phyloP scores from a whole-genome alignment of 208 protist genomes.

The Leptomonas pyrrhocoris region DNA sequence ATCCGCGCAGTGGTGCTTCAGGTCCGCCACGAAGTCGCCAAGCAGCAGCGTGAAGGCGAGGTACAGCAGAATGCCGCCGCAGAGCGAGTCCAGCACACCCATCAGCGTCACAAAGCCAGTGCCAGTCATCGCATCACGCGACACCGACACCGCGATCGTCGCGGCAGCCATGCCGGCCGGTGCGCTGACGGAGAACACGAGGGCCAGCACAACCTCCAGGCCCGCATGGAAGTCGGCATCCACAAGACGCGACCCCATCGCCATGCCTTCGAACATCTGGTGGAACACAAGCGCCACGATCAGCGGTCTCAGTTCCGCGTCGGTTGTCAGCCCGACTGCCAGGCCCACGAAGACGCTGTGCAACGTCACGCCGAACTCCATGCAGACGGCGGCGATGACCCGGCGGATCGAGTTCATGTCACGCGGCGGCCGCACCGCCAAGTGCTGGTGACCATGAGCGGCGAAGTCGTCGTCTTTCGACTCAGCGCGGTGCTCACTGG shows the following conservation, averaged over 20 bases:
- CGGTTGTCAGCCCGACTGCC: slow-evolving; percentile 47
- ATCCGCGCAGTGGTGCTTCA: slow-evolving; percentile 19
- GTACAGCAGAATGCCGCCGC: slow-evolving; percentile 76
- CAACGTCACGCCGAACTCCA: slow-evolving; percentile 40
- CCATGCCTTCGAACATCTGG: slow-evolving; percentile 77
- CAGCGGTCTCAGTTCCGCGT: slow-evolving; percentile 51
- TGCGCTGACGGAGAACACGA: slow-evolving; percentile 55
- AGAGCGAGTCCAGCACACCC: slow-evolving; percentile 56
- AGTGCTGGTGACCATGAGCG: slow-evolving; percentile 39
- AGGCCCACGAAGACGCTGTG: slow-evolving; percentile 81
- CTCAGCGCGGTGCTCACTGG: neutral
- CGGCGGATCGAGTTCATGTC: slow-evolving; percentile 31
- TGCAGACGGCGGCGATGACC: slow-evolving; percentile 50
- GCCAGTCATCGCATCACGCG: slow-evolving; percentile 46
- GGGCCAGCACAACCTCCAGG: slow-evolving; percentile 38
- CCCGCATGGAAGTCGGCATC: slow-evolving; percentile 51
- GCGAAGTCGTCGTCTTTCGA: slow-evolving; percentile 13
- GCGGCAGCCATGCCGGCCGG: slow-evolving; percentile 43
- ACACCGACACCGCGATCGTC: slow-evolving; percentile 32
- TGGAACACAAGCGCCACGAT: slow-evolving; percentile 68
- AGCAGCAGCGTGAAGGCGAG: slow-evolving; percentile 69
- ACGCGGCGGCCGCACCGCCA: slow-evolving; percentile 8
- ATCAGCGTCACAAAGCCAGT: slow-evolving; percentile 37
- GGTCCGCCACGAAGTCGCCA: slow-evolving; percentile 49
- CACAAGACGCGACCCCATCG: slow-evolving; percentile 61